Evolutionary conservation across 768 basidiomycete species (phyloP), one percentile per base, ranked within the genome.

Genomic region (Cytidiella melzeri): DNA sequence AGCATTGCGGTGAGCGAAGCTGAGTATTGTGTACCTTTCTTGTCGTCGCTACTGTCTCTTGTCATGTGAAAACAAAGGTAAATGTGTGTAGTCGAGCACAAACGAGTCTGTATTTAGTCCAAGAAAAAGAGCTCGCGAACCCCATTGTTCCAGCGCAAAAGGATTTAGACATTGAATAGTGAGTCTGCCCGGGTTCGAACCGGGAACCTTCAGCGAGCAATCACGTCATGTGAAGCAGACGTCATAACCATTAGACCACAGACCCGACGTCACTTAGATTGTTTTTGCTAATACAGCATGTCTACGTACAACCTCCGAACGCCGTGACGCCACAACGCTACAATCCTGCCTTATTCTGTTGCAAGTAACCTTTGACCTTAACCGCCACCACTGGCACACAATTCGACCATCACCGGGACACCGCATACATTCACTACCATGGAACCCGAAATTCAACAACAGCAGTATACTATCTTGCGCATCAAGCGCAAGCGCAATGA

Each of bases 401-500:
- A 36, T 10, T 36, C 34, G 11, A 36, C 34, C 11, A n/a, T 10
- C n/a, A n/a, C n/a, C n/a, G n/a, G n/a, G n/a, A n/a, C n/a, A n/a
- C n/a, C n/a, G n/a, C n/a, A n/a, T n/a, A n/a, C n/a, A n/a, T n/a
- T n/a, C 26, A 10, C 19, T 23, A 41, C 24, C 13, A 48, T 48
- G 47, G 34, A 48, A 19, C 4, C 45, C 4, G 27, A 46, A 13
- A 18, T 39, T 18, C 56, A 62, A 42, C 73, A 73, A 45, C 63
- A 78, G 5, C 63, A 78, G 5, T 84, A 79, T 59, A 85, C 88
- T 1, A 83, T 91, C 57, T 65, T 91, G 26, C 79, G 89, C 26
- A 88, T 91, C 65, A 91, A 91, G 64, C 76, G 88, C 27, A 90
- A 89, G 60, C 74, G 89, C 20, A 84, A 78, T 28, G 88, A 91